phyloP scores from a whole-genome alignment of 2,329 filamentous ascomycete species.

The Hypomyces rosellus region DNA sequence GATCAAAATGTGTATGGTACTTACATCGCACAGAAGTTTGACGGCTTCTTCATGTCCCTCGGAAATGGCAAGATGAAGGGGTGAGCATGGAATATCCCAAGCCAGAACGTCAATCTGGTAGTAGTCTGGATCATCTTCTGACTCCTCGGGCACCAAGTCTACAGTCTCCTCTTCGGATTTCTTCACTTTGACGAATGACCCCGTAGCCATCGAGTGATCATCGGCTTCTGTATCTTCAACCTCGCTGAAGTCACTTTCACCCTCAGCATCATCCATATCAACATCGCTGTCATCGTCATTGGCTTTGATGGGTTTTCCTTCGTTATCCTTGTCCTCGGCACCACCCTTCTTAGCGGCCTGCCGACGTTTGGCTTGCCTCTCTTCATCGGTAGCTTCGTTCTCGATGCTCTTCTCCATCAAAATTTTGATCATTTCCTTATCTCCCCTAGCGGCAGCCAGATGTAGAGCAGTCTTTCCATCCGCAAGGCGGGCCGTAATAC shows the following conservation, averaged over 20 bases:
- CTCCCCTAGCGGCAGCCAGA: constrained; percentile 65
- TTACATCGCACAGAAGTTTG: constrained; percentile 57
- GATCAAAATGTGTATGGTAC: constrained; percentile 12
- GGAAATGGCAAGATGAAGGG: constrained; percentile 73
- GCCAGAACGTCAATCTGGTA: constrained; percentile 73
- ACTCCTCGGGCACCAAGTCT: constrained; percentile 46
- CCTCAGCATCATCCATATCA: constrained; percentile 29
- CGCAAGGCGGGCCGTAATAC: constrained; percentile 66
- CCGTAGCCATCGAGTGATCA: constrained; percentile 52
- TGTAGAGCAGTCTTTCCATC: constrained; percentile 82
- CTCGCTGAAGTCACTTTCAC: constrained; percentile 42
- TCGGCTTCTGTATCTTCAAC: constrained; percentile 44
- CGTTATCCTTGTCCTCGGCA: constrained; percentile 9
- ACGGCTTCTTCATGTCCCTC: constrained; percentile 65
- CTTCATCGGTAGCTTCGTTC: constrained; percentile 64
- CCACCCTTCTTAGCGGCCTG: constrained; percentile 26
- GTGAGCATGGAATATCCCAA: constrained; percentile 70
- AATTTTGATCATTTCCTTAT: constrained; percentile 61
- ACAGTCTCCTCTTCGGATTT: constrained; percentile 32
- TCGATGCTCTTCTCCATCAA: constrained; percentile 67
- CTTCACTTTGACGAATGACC: constrained; percentile 66
- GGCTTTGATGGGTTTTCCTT: constrained; percentile 10
- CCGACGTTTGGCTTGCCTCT: constrained; percentile 46
- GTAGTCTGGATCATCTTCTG: constrained; percentile 65
- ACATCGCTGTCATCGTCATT: constrained; percentile 21